Evolutionary conservation across 306 rosid species (phyloP).

Genomic region (Calophaca sinica): DNA sequence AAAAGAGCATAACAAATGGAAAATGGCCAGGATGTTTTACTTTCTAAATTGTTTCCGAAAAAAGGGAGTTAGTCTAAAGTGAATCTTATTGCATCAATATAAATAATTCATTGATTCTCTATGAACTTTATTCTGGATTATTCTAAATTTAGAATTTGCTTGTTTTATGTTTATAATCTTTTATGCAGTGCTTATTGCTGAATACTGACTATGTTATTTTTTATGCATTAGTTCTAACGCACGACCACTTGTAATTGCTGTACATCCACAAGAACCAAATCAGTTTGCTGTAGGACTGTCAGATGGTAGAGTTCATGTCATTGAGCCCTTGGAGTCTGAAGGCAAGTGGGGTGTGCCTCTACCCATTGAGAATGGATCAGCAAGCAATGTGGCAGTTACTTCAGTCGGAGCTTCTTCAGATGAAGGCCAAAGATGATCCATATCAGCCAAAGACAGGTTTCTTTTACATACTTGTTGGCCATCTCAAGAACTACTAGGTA

Average conservation of each 20-base stretch:
- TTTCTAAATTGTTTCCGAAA: neutral
- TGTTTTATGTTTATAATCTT: too few species aligned
- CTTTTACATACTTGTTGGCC: conserved; percentile 65
- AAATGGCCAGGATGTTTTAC: too few species aligned
- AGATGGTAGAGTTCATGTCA: conserved; percentile 89
- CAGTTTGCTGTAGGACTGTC: conserved; percentile 92
- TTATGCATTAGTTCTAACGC: conserved; percentile 65
- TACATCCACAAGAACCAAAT: conserved; percentile 97
- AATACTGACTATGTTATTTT: conserved; percentile 35
- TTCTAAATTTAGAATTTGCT: too few species aligned
- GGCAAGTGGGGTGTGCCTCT: conserved; percentile 97
- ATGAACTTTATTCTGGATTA: too few species aligned
- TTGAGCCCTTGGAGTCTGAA: conserved; percentile 95
- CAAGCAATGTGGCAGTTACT: conserved; percentile 66
- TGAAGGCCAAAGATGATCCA: conserved; percentile 78
- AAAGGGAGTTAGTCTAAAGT: neutral
- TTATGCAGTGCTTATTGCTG: neutral
- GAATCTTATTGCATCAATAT: neutral
- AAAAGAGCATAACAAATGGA: too few species aligned
- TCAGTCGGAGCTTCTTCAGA: conserved; percentile 87
- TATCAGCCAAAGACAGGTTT: conserved; percentile 67
- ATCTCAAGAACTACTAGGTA: conserved; percentile 48
- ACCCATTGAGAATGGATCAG: conserved; percentile 89
- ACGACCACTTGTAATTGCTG: conserved; percentile 90
- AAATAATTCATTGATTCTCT: neutral